Evolutionary conservation across 1,284 basidiomycete species (phyloP).

Genomic region (Lentinula novae-zelandiae): DNA sequence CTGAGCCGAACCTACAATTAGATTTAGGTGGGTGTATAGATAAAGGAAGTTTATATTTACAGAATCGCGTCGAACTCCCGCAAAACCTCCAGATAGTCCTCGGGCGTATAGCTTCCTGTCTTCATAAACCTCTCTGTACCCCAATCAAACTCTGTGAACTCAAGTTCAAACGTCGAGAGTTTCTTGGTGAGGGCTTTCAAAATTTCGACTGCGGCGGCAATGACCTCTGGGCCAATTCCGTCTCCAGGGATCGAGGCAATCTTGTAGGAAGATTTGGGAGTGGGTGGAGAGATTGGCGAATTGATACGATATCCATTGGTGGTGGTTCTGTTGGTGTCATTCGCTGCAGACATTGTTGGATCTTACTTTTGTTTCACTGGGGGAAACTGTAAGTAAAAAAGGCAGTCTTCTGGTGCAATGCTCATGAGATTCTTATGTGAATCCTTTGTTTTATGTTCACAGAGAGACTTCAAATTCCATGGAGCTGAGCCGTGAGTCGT

Average conservation of each 20-base stretch:
- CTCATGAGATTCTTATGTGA: no score
- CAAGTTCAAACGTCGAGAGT: slow-evolving; percentile 25
- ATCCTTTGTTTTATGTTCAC: no score
- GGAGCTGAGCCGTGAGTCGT: no score
- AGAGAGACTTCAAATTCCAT: no score
- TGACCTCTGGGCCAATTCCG: slow-evolving; percentile 41
- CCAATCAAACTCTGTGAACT: slow-evolving; percentile 35
- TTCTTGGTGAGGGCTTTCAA: slow-evolving; percentile 22
- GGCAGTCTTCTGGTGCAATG: not conserved
- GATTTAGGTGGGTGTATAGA: slow-evolving; percentile 10
- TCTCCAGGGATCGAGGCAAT: slow-evolving; percentile 55
- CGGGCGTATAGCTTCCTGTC: slow-evolving; percentile 32
- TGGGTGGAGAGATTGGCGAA: not conserved
- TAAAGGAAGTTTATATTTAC: not conserved
- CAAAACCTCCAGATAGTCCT: slow-evolving; percentile 30
- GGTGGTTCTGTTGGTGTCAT: not conserved
- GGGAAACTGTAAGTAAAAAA: no score
- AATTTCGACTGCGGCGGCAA: slow-evolving; percentile 10
- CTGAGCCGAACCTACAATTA: slow-evolving; percentile 25
- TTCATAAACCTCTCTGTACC: slow-evolving; percentile 27
- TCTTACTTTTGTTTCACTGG: no score
- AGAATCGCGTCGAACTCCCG: slow-evolving; percentile 28
- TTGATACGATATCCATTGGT: not conserved
- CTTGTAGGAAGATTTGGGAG: slow-evolving; percentile 27
- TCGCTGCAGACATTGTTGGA: no score